Evolutionary conservation across 352 stramenopile species (phyloP).

Genomic region (Globisporangium irregulare): DNA sequence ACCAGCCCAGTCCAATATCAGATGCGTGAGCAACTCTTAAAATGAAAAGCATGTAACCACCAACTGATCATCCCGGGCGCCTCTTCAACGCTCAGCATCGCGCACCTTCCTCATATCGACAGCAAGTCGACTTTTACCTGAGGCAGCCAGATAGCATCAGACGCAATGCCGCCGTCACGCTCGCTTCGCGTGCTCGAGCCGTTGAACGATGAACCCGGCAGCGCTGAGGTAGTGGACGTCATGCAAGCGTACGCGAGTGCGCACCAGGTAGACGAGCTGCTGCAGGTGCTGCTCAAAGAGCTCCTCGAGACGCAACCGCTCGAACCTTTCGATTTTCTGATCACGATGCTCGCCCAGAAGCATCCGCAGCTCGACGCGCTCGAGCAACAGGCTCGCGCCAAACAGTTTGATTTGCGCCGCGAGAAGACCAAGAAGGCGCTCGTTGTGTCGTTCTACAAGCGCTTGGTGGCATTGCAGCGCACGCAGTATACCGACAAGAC

Average conservation of each 20-base stretch:
- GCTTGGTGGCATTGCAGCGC: constrained; percentile 50
- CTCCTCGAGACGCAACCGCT: constrained; percentile 64
- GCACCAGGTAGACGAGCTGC: constrained; percentile 60
- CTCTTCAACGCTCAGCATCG: background rate
- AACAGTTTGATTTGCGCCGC: constrained; percentile 56
- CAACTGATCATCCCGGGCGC: background rate
- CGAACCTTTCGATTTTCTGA: constrained; percentile 67
- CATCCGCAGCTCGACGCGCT: constrained; percentile 53
- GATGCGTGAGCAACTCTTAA: background rate
- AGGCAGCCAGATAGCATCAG: background rate
- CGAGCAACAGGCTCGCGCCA: constrained; percentile 34
- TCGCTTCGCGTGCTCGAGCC: constrained; percentile 31
- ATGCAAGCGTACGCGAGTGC: constrained; percentile 61
- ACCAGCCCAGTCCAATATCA: background rate
- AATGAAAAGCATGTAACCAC: constrained; percentile 1
- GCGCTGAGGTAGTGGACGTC: constrained; percentile 38
- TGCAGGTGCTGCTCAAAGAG: constrained; percentile 53
- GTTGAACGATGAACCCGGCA: constrained; percentile 22
- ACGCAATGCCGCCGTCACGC: constrained; percentile 28
- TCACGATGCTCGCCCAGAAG: constrained; percentile 41
- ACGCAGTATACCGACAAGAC: constrained; percentile 36
- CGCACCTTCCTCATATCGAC: background rate
- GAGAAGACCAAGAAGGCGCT: constrained; percentile 64
- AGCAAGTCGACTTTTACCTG: background rate
- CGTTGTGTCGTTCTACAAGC: constrained; percentile 46